Evolutionary conservation across 257 asterid species (phyloP).

Genomic region (Scutellaria baicalensis): DNA sequence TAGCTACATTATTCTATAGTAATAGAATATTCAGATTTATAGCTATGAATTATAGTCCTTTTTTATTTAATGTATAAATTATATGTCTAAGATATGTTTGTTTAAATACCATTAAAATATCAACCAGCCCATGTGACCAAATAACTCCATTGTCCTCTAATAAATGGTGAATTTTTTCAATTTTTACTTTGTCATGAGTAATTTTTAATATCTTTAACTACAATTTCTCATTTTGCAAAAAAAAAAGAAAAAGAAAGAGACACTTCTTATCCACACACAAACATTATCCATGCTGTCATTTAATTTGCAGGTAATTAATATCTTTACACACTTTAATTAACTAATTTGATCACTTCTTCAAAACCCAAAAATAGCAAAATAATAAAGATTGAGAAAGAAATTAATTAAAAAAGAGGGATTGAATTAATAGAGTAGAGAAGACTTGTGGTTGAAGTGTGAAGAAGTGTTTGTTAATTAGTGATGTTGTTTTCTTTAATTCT

Average conservation of each 20-base stretch:
- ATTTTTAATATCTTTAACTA: neutral
- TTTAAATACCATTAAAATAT: slow-evolving; percentile 5
- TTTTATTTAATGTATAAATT: neutral
- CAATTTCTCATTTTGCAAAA: too few species aligned
- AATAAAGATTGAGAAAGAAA: neutral
- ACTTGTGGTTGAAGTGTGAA: slow-evolving; percentile 33
- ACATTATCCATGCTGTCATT: too few species aligned
- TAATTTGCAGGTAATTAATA: too few species aligned
- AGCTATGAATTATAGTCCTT: neutral
- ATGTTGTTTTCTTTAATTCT: neutral
- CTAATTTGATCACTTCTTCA: too few species aligned
- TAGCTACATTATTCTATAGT: slow-evolving; percentile 1
- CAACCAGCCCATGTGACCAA: slow-evolving; percentile 20
- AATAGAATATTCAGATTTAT: slow-evolving; percentile 16
- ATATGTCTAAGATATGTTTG: slow-evolving; percentile 20
- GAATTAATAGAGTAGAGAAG: too few species aligned
- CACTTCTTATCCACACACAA: too few species aligned
- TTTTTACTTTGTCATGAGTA: neutral
- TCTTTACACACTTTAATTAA: too few species aligned
- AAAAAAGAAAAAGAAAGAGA: too few species aligned
- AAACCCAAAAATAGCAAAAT: too few species aligned
- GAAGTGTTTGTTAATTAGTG: neutral
- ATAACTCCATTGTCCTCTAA: slow-evolving; percentile 15
- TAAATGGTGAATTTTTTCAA: neutral
- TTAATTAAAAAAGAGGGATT: too few species aligned